Evolutionary conservation across 148 eudicot genomes (phyloP).

Genomic region (Dysphania ambrosioides): DNA sequence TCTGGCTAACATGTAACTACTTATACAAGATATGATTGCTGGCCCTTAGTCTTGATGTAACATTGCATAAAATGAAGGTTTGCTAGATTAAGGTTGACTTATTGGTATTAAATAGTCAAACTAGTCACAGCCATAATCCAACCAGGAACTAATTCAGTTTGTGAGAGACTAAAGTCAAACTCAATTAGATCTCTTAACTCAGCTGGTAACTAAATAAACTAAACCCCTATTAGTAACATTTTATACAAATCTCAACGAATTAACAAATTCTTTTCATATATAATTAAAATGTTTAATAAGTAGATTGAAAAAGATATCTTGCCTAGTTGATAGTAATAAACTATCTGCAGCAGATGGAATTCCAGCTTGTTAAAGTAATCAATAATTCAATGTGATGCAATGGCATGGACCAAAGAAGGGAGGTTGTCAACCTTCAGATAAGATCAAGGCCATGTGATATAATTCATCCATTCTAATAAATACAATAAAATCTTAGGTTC

Average conservation of each 20-base stretch:
- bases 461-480: background rate
- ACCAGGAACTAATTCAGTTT: background rate
- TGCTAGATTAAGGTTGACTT: background rate
- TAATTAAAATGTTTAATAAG: background rate
- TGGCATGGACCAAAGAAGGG: background rate
- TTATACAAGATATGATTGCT: background rate
- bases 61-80: background rate
- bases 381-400: no score
- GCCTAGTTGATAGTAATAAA: background rate
- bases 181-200: conserved; percentile 1
- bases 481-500: background rate
- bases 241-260: background rate
- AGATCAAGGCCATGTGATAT: background rate
- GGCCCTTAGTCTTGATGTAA: background rate
- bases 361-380: no score
- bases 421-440: no score
- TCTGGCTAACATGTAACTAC: background rate
- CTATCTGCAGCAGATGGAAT: background rate
- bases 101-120: background rate
- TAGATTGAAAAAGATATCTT: background rate
- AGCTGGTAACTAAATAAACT: background rate
- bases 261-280: background rate
- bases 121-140: background rate
- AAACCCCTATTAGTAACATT: background rate
- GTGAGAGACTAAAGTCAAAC: background rate